Conservation (phyloP, 495 filamentous ascomycete genomes). For the Aspergillus haitiensis region DNA sequence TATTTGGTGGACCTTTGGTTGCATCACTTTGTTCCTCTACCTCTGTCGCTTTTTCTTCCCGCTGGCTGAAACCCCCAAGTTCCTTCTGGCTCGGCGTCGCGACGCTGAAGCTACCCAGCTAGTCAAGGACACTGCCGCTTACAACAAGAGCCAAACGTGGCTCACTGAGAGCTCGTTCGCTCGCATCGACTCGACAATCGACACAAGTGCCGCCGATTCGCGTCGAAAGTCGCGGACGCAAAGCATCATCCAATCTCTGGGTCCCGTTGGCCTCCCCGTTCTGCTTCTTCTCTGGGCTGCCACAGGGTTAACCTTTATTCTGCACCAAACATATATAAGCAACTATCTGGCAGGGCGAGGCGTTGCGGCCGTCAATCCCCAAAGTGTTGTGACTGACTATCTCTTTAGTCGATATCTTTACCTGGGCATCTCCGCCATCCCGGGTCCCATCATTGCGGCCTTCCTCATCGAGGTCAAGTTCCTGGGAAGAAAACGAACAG, state of each 20-base stretch:
- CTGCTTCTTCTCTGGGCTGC: constrained; percentile 21
- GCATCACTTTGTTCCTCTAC: constrained; percentile 30
- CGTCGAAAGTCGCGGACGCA: constrained; percentile 16
- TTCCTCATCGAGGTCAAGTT: constrained; percentile 49
- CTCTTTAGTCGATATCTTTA: constrained; percentile 14
- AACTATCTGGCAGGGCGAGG: constrained; percentile 51
- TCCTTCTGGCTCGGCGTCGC: constrained; percentile 23
- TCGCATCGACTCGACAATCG: constrained; percentile 25
- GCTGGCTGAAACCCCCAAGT: constrained; percentile 42
- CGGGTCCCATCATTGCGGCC: constrained; percentile 51
- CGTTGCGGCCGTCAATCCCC: constrained; percentile 52
- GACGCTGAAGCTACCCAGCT: constrained; percentile 29
- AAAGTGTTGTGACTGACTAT: background rate
- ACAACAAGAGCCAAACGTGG: constrained; percentile 29
- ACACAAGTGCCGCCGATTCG: constrained; percentile 9
- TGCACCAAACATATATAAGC: constrained; percentile 27
- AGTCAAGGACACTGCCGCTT: constrained; percentile 27
- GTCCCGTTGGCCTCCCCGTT: constrained; percentile 4
- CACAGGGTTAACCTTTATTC: constrained; percentile 22
- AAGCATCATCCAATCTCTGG: constrained; percentile 8
- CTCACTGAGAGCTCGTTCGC: constrained; percentile 27
- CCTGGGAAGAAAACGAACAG: constrained; percentile 56
- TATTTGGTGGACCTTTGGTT: constrained; percentile 30
- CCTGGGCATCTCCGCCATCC: constrained; percentile 48
- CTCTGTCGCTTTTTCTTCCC: constrained; percentile 53